Evolutionary conservation across 345 rosid genomes (phyloP).

Genomic region (Passiflora organensis): DNA sequence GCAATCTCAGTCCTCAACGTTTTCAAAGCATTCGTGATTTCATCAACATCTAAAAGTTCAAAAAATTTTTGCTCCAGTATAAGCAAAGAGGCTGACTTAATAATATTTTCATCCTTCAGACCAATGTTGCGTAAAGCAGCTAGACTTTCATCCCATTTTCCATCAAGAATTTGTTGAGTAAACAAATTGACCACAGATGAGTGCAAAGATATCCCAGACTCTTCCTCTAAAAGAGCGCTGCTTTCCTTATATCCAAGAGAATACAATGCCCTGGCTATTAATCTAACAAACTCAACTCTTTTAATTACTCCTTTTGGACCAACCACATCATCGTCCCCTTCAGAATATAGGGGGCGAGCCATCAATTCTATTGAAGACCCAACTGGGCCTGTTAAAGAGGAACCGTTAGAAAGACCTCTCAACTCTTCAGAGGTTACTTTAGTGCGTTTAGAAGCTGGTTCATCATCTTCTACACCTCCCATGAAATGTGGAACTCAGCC

Average conservation of each 20-base stretch:
- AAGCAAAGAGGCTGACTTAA: constrained; percentile 56
- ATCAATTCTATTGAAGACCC: constrained; percentile 55
- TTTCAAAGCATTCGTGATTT: constrained; percentile 41
- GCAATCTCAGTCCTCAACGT: constrained; percentile 58
- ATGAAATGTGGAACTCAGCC: constrained; percentile 18
- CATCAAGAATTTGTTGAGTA: constrained; percentile 51
- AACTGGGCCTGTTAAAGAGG: constrained; percentile 15
- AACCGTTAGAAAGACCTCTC: constrained; percentile 9
- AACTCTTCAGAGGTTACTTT: constrained; percentile 8
- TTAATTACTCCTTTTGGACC: constrained; percentile 59
- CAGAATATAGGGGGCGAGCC: constrained; percentile 67
- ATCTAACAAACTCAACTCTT: constrained; percentile 51
- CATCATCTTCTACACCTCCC: constrained; percentile 20
- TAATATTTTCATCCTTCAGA: constrained; percentile 42
- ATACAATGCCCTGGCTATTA: constrained; percentile 56
- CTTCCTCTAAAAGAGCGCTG: constrained; percentile 63
- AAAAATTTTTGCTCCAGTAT: constrained; percentile 62
- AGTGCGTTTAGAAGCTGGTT: constrained; percentile 20
- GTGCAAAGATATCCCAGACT: constrained; percentile 55
- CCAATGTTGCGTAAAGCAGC: constrained; percentile 47
- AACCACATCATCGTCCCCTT: constrained; percentile 47
- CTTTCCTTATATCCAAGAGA: constrained; percentile 65
- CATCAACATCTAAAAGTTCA: constrained; percentile 41
- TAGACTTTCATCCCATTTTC: constrained; percentile 63
- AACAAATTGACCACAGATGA: constrained; percentile 41